Percentiles rank a stretch among this genome's conserved stretches.
Conservation (phyloP, 2,329 filamentous ascomycete genomes). For the Aspergillus sp. region DNA sequence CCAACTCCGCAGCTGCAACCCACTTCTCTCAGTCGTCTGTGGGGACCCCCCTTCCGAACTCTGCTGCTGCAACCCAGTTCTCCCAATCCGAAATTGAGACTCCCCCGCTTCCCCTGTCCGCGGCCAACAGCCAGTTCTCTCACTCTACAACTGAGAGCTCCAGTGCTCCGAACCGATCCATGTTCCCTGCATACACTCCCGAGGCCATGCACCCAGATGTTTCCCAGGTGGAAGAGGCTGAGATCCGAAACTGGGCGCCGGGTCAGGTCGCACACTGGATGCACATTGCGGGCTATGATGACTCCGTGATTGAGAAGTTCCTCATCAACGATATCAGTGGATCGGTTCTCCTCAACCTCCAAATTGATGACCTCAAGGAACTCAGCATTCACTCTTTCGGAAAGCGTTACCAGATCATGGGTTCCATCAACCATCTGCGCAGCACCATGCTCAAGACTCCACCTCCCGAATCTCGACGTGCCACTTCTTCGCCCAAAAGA, state of each 20-base stretch:
- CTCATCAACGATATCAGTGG: constrained; percentile 90
- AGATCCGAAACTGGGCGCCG: constrained; percentile 29
- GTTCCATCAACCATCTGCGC: constrained; percentile 51
- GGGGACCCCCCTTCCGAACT: constrained; percentile 3
- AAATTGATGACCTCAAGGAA: constrained; percentile 73
- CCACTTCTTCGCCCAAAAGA: constrained; percentile 7
- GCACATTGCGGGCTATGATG: constrained; percentile 75
- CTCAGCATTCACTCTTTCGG: constrained; percentile 60
- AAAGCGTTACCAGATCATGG: constrained; percentile 58
- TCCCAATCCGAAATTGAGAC: too few species aligned
- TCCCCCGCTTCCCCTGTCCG: too few species aligned
- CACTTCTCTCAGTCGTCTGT: constrained; percentile 12
- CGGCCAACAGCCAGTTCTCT: too few species aligned
- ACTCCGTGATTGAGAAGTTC: constrained; percentile 74
- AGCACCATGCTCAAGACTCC: constrained; percentile 14
- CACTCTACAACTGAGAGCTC: neutral
- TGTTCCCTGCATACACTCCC: constrained; percentile 12
- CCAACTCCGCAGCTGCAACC: constrained; percentile 12
- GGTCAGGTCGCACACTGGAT: constrained; percentile 54
- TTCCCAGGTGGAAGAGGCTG: constrained; percentile 22
- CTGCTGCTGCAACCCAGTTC: constrained; percentile 45
- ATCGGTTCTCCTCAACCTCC: constrained; percentile 79
- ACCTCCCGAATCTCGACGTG: constrained; percentile 1
- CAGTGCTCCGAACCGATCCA: constrained; percentile 22
- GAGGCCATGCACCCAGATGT: constrained; percentile 35